Percentiles rank a stretch among this genome's conserved stretches.
Conservation (phyloP, 352 stramenopile genomes). For the Phytophthora sansomeana region DNA sequence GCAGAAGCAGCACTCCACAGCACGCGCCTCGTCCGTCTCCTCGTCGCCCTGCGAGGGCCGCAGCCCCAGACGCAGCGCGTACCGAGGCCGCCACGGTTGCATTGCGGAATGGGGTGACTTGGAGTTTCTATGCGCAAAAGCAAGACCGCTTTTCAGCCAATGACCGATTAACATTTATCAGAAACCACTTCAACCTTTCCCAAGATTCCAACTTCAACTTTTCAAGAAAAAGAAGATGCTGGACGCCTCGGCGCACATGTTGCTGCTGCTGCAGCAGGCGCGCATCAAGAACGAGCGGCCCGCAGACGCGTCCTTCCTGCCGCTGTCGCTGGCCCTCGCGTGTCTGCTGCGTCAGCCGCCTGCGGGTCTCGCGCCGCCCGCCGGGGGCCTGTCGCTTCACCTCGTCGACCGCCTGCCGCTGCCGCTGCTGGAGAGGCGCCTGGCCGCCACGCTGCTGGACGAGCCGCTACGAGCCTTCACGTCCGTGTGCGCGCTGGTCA, state of each 20-base stretch:
- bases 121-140: not conserved
- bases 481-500: slow-evolving; percentile 45
- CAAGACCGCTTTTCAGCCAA: slow-evolving; percentile 4
- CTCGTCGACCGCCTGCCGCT: slow-evolving; percentile 54
- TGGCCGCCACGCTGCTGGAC: slow-evolving; percentile 36
- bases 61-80: slow-evolving; percentile 43
- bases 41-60: slow-evolving; percentile 37
- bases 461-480: slow-evolving; percentile 37
- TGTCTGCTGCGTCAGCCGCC: slow-evolving; percentile 62
- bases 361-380: slow-evolving; percentile 43
- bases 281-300: slow-evolving; percentile 51
- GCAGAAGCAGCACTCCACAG: slow-evolving; percentile 50
- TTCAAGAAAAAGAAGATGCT: too few relatives aligned
- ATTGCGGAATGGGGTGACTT: not conserved
- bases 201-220: too few relatives aligned
- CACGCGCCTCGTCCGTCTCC: slow-evolving; percentile 37
- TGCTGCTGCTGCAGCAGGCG: slow-evolving; percentile 58
- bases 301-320: slow-evolving; percentile 57
- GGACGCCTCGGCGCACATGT: slow-evolving; percentile 54
- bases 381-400: slow-evolving; percentile 44
- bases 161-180: not conserved
- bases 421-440: slow-evolving; percentile 38
- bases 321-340: slow-evolving; percentile 52
- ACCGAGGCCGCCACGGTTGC: slow-evolving; percentile 46
- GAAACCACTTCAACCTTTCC: too few relatives aligned